These are phyloP conservation scores for Suhomyces faveliae DNA, from an alignment of 805 yeast genomes.

Conservation along the genomic window DNA sequence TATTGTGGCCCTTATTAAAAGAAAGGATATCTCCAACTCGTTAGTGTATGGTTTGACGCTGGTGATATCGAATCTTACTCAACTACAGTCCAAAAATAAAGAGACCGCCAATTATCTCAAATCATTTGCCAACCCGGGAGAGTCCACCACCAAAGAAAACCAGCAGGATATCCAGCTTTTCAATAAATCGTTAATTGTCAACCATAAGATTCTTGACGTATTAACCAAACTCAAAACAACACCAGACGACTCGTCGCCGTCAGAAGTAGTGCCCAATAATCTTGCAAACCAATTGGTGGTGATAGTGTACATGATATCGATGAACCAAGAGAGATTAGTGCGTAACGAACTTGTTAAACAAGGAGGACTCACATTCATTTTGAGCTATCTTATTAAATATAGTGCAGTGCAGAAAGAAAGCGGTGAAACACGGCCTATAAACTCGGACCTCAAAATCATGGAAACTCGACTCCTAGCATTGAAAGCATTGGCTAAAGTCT, in stretches of 20 bases:
- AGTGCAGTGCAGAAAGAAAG: slow-evolving; percentile 24
- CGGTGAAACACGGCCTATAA: slow-evolving; percentile 20
- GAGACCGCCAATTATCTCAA: slow-evolving; percentile 37
- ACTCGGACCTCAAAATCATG: slow-evolving; percentile 13
- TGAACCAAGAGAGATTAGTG: slow-evolving; percentile 20
- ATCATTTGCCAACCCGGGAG: slow-evolving; percentile 31
- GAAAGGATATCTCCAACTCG: slow-evolving; percentile 3
- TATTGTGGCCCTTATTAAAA: slow-evolving; percentile 13
- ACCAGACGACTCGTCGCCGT: slow-evolving; percentile 10
- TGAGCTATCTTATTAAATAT: slow-evolving; percentile 37
- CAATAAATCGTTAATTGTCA: slow-evolving; percentile 26
- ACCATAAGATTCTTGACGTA: slow-evolving; percentile 22
- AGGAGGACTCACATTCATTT: slow-evolving; percentile 41
- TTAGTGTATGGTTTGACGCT: slow-evolving; percentile 42
- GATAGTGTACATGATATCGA: slow-evolving; percentile 36
- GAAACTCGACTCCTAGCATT: slow-evolving; percentile 34
- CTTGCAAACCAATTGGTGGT: slow-evolving; percentile 25
- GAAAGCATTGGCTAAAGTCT: slow-evolving; percentile 43
- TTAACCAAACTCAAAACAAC: slow-evolving; percentile 19
- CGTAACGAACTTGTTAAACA: slow-evolving; percentile 44
- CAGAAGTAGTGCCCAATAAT: slow-evolving; percentile 2
- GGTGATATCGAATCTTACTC: slow-evolving; percentile 40
- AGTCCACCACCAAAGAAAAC: slow-evolving; percentile 21
- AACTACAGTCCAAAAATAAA: slow-evolving; percentile 28
- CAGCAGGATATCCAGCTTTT: slow-evolving; percentile 28